Evolutionary conservation across 768 basidiomycete species (phyloP).

Genomic region (Hygrophorus pudorinus): DNA sequence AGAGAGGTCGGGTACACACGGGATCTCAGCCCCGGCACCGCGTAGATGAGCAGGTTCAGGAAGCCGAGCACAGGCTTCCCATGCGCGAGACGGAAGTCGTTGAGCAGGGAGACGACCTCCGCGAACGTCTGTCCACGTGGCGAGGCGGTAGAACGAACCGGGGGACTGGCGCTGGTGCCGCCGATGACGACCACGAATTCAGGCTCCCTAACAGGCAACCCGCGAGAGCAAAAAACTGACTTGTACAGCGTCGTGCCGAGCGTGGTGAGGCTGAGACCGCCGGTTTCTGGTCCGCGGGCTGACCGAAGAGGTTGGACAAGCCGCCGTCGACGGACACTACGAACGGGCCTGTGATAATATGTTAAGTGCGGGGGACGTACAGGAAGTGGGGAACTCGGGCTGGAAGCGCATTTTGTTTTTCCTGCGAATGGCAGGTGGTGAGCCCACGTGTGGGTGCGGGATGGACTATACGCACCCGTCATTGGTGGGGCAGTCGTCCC

Average conservation of each 20-base stretch:
- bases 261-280: slow-evolving; percentile 11
- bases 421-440: too few relatives aligned
- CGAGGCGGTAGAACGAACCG: slow-evolving; percentile 5
- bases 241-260: slow-evolving; percentile 13
- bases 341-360: slow-evolving; percentile 5
- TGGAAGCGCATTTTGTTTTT: slow-evolving; percentile 29
- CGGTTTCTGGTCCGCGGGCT: slow-evolving; percentile 15
- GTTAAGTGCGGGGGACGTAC: slow-evolving; percentile 13
- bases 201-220: not conserved
- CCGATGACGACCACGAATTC: slow-evolving; percentile 10
- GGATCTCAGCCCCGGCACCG: slow-evolving; percentile 62
- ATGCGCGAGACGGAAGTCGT: slow-evolving; percentile 41
- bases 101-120: slow-evolving; percentile 50
- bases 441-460: too few relatives aligned
- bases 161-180: slow-evolving; percentile 29
- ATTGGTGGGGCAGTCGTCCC: slow-evolving; percentile 38
- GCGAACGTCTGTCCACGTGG: slow-evolving; percentile 34
- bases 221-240: not conserved
- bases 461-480: too few relatives aligned
- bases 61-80: slow-evolving; percentile 44
- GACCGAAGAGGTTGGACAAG: slow-evolving; percentile 19
- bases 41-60: slow-evolving; percentile 59
- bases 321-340: slow-evolving; percentile 14
- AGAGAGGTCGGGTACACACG: too few relatives aligned
- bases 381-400: slow-evolving; percentile 34